Evolutionary conservation across 495 filamentous ascomycete species (phyloP).

Genomic region (Tuber borchii): DNA sequence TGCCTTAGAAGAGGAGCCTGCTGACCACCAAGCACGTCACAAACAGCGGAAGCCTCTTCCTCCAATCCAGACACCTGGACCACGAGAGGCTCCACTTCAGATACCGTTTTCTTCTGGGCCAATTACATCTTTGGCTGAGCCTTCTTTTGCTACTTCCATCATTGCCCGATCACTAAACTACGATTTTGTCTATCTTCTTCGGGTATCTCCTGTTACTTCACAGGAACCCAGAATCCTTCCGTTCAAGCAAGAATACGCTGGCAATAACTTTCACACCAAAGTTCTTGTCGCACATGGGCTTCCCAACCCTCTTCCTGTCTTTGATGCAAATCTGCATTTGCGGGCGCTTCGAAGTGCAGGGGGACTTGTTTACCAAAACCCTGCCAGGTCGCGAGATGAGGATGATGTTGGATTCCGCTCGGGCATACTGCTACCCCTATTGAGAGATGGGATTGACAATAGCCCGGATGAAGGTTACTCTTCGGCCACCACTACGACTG

Average conservation of each 20-base stretch:
- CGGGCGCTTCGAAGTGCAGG: constrained; percentile 40
- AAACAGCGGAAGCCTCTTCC: constrained; percentile 21
- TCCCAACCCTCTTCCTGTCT: constrained; percentile 40
- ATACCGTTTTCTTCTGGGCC: constrained; percentile 29
- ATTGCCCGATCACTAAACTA: constrained; percentile 42
- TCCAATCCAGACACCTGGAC: constrained; percentile 14
- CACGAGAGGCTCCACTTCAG: constrained; percentile 29
- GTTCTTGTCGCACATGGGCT: constrained; percentile 42
- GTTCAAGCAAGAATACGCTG: constrained; percentile 15
- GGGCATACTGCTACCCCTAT: constrained; percentile 39
- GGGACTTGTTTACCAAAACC: constrained; percentile 41
- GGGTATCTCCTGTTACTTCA: constrained; percentile 28
- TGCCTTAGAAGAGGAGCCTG: neutral
- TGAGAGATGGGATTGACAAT: constrained; percentile 27
- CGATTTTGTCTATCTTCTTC: constrained; percentile 42
- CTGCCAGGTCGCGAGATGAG: constrained; percentile 27
- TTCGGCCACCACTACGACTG: constrained; percentile 18
- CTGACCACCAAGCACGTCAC: constrained; percentile 11
- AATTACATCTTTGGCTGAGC: constrained; percentile 39
- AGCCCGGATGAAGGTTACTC: constrained; percentile 33
- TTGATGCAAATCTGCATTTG: constrained; percentile 40
- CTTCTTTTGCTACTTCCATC: constrained; percentile 42
- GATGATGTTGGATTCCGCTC: constrained; percentile 41
- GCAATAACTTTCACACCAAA: constrained; percentile 36
- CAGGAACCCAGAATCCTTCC: constrained; percentile 13